Base-by-base conservation (phyloP, 2,329 filamentous ascomycete genomes). In the Rutstroemia sp. region DNA sequence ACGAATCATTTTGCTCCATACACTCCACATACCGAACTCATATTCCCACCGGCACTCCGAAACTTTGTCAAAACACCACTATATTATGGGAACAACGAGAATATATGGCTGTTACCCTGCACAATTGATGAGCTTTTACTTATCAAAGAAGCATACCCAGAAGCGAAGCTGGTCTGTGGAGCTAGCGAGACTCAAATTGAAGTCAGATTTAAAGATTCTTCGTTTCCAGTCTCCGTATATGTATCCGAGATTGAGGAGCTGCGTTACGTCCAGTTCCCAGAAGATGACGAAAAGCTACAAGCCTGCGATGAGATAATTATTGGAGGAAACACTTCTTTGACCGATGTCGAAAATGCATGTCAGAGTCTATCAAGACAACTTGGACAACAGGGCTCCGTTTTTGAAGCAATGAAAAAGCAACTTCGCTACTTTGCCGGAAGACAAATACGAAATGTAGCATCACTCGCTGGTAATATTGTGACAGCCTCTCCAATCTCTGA, bases 141-240 rank as follows among this genome's bases (percentile, higher is more conserved):
- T 67, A 95, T 97, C 73, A 96, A 96, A 75, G 83, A 79, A 65
- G 82, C 80, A 0, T 86, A 90, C 62, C 92, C 92, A 0, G 82
- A 85, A 38, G 89, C 92, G 7, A 97, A 97, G 71, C 82, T 97
- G 59, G 95, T 97, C 54, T 91, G 90, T 49, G 92, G 92, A 59
- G 95, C 91, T 68, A 95, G 91, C 4, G 92, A 97, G 71, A 96
- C 92, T 0, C 92, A 96, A 72, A 96, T 97, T 57, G 92, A 97
- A 72, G 87, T 94, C 74, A 96, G 95, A 72, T 96, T 97, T 80
- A 97, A 97, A 74, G 89, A 87, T 1, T 81, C 95, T 74, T 81
- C 89, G 62, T 96, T 96, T 68, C 86, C 86, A 2, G 84, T 90
- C 1, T 96, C 91, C 0, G 88, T 97, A 0, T 97, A 87, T 62